phyloP scores from a whole-genome alignment of 2,329 filamentous ascomycete species.

The Chrysoporthe austroafricana region DNA sequence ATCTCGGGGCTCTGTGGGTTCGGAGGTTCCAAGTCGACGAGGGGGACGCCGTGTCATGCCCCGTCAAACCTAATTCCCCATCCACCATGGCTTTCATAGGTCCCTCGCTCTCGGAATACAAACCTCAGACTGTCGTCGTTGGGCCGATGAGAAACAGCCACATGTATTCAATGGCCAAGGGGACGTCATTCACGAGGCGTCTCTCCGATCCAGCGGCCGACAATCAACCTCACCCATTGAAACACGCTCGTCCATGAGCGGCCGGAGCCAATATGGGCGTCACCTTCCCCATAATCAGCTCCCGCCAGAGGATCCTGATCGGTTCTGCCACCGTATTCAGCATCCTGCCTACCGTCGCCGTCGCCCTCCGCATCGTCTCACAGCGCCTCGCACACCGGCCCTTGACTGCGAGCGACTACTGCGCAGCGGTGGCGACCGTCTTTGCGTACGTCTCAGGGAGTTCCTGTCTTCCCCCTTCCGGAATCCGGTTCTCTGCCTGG shows the following conservation, averaged over 20 bases:
- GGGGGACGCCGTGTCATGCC: not conserved
- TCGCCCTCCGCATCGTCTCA: constrained; percentile 14
- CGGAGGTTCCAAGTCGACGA: not conserved
- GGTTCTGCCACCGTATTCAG: constrained; percentile 13
- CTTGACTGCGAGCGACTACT: constrained; percentile 19
- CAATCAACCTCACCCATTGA: too few relatives aligned
- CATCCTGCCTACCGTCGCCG: constrained; percentile 9
- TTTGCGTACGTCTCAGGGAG: not conserved
- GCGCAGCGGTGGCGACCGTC: not conserved
- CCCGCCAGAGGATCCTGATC: constrained; percentile 14
- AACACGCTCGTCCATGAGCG: not conserved
- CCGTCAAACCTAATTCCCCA: not conserved
- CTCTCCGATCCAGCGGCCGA: too few relatives aligned
- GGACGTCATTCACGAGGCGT: too few relatives aligned
- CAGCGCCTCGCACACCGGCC: constrained; percentile 15
- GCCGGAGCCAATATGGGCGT: constrained; percentile 8
- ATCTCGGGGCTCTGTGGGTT: not conserved
- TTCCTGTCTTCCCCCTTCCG: not conserved
- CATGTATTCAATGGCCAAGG: too few relatives aligned
- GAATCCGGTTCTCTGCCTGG: not conserved
- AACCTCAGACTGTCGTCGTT: too few relatives aligned
- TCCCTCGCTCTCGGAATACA: not conserved
- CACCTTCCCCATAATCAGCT: constrained; percentile 16
- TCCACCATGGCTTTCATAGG: not conserved
- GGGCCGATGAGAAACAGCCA: too few relatives aligned